These are phyloP conservation scores for Corniculantispora saksenae DNA, from an alignment of 2,329 filamentous ascomycete species.

Conservation along the genomic window DNA sequence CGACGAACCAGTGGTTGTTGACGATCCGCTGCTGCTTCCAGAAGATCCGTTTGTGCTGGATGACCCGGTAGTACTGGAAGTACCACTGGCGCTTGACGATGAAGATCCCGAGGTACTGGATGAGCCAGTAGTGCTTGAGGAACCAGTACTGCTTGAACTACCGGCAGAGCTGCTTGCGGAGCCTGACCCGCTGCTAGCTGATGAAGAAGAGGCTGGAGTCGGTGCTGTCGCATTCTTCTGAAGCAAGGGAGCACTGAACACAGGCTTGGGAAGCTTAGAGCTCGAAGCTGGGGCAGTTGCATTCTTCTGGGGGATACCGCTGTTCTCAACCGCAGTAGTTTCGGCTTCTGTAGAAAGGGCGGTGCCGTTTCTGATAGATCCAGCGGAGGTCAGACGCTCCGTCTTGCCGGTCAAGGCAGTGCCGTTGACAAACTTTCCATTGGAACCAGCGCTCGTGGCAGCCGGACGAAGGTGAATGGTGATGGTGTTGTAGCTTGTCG, in stretches of 20 bases:
- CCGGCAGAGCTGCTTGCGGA: too few species aligned
- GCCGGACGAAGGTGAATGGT: background rate
- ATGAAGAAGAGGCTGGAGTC: background rate
- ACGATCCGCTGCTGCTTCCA: background rate
- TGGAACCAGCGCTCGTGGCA: background rate
- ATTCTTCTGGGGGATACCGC: background rate
- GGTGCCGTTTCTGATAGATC: background rate
- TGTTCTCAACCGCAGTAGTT: background rate
- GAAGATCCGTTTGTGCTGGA: background rate
- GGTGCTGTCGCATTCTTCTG: background rate
- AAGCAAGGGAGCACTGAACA: background rate
- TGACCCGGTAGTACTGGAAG: background rate
- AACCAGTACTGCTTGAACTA: too few species aligned
- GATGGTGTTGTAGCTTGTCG: slow-evolving; percentile 3
- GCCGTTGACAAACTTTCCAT: slow-evolving; percentile 6
- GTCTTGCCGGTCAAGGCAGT: background rate
- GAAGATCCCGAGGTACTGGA: background rate
- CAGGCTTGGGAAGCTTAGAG: background rate
- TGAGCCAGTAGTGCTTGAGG: background rate
- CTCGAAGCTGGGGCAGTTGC: background rate
- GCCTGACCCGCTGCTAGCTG: background rate
- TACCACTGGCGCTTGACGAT: too few species aligned
- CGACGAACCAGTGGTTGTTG: background rate
- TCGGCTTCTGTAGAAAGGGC: background rate
- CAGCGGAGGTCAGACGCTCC: background rate